Evolutionary conservation across 495 filamentous ascomycete genomes (phyloP).

Genomic region (Barbatosphaeria neglecta): DNA sequence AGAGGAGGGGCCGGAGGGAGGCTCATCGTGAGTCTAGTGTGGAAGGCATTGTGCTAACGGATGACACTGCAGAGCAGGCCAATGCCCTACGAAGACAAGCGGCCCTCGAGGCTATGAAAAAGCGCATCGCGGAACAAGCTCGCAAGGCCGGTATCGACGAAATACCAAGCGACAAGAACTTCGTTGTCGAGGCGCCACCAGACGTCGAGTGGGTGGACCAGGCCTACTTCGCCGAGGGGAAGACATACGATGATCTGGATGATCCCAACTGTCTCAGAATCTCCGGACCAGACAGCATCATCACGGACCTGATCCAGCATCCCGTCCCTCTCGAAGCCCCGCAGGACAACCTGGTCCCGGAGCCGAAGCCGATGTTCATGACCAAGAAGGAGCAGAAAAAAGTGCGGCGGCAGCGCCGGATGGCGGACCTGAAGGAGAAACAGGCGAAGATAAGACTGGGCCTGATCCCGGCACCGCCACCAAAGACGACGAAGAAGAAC

Average conservation of each 20-base stretch:
- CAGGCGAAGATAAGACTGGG: slow-evolving; percentile 92
- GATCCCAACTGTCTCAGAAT: slow-evolving; percentile 58
- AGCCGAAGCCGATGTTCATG: slow-evolving; percentile 83
- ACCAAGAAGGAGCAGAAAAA: slow-evolving; percentile 88
- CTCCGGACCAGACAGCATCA: slow-evolving; percentile 64
- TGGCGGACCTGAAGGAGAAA: slow-evolving; percentile 85
- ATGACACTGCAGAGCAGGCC: slow-evolving; percentile 47
- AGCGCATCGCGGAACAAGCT: slow-evolving; percentile 73
- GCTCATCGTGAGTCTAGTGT: too few species aligned
- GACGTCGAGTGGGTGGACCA: slow-evolving; percentile 99
- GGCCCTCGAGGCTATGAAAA: slow-evolving; percentile 86
- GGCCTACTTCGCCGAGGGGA: slow-evolving; percentile 54
- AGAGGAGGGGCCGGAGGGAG: too few species aligned
- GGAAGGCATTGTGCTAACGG: not conserved
- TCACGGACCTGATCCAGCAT: slow-evolving; percentile 85
- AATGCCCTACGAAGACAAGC: slow-evolving; percentile 77
- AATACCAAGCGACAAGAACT: slow-evolving; percentile 82
- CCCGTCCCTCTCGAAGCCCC: slow-evolving; percentile 86
- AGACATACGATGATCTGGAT: slow-evolving; percentile 59
- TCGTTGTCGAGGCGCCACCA: slow-evolving; percentile 72
- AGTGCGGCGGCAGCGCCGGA: slow-evolving; percentile 76
- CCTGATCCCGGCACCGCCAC: slow-evolving; percentile 75
- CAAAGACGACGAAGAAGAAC: slow-evolving; percentile 91
- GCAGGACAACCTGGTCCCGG: slow-evolving; percentile 68
- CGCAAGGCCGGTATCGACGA: slow-evolving; percentile 85